A percentile compares a stretch with the other conserved stretches of the same genome.
Evolutionary conservation across 2,329 filamentous ascomycete species (phyloP).

Genomic region (Ophiostoma tasmaniense): DNA sequence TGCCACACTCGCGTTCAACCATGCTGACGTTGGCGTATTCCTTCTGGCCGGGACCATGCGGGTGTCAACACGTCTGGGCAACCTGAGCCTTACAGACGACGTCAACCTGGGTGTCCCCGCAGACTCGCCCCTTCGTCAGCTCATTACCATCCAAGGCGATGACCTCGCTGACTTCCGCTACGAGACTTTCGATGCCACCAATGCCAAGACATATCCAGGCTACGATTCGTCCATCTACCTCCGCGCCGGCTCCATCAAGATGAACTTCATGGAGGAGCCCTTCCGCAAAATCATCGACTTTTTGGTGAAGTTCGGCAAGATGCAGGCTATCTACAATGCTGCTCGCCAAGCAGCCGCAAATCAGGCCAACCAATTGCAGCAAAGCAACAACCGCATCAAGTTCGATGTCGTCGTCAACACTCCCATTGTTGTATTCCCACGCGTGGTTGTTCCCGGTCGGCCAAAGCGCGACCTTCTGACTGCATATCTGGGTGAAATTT

Average conservation of each 20-base stretch:
- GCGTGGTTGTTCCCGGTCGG: slow-evolving; percentile 60
- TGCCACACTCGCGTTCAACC: slow-evolving; percentile 84
- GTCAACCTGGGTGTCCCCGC: slow-evolving; percentile 82
- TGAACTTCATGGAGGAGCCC: slow-evolving; percentile 95
- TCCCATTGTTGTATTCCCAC: slow-evolving; percentile 90
- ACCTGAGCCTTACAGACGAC: slow-evolving; percentile 83
- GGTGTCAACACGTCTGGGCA: slow-evolving; percentile 76
- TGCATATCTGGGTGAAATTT: slow-evolving; percentile 93
- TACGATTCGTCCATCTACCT: slow-evolving; percentile 90
- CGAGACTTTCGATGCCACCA: slow-evolving; percentile 78
- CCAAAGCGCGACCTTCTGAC: slow-evolving; percentile 75
- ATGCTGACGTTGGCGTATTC: slow-evolving; percentile 85
- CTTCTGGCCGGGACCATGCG: slow-evolving; percentile 79
- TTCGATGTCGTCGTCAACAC: slow-evolving; percentile 92
- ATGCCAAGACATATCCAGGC: slow-evolving; percentile 69
- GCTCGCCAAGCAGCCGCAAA: slow-evolving; percentile 89
- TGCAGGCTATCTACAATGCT: slow-evolving; percentile 98
- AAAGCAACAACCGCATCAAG: slow-evolving; percentile 81
- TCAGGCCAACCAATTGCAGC: slow-evolving; percentile 86
- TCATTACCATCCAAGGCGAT: slow-evolving; percentile 91
- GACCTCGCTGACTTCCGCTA: slow-evolving; percentile 96
- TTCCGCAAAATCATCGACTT: slow-evolving; percentile 98
- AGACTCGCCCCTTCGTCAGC: slow-evolving; percentile 69
- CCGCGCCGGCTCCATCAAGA: slow-evolving; percentile 86
- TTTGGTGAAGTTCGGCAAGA: slow-evolving; percentile 96